Evolutionary conservation across 768 basidiomycete genomes (phyloP).

Genomic region (Paxillus ammoniavirescens): DNA sequence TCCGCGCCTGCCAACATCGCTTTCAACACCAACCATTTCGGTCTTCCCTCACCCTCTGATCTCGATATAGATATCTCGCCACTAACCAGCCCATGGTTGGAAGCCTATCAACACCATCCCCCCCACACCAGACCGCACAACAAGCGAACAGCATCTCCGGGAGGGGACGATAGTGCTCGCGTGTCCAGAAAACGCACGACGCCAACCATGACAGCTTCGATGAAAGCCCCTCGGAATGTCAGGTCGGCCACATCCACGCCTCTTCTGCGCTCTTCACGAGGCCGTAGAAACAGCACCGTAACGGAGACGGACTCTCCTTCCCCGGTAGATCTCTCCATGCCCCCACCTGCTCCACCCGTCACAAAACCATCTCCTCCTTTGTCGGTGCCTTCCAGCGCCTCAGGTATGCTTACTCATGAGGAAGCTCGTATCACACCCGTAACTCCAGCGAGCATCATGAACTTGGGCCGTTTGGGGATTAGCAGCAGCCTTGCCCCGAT

Average conservation of each 20-base stretch:
- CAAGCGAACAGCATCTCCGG: slow-evolving; percentile 60
- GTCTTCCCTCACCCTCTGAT: slow-evolving; percentile 47
- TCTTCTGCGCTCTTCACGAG: slow-evolving; percentile 45
- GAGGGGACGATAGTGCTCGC: slow-evolving; percentile 48
- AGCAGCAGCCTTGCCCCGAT: slow-evolving; percentile 42
- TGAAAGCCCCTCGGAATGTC: slow-evolving; percentile 23
- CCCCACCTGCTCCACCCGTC: slow-evolving; percentile 68
- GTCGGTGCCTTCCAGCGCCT: slow-evolving; percentile 1
- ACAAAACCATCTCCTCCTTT: slow-evolving; percentile 16
- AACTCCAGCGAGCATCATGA: slow-evolving; percentile 93
- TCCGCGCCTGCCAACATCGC: slow-evolving; percentile 77
- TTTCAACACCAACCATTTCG: slow-evolving; percentile 47
- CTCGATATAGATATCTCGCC: slow-evolving; percentile 77
- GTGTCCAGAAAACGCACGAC: slow-evolving; percentile 54
- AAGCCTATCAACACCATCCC: slow-evolving; percentile 46
- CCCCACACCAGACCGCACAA: slow-evolving; percentile 28
- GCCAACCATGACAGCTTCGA: slow-evolving; percentile 31
- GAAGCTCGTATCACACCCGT: slow-evolving; percentile 61
- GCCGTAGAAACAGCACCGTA: slow-evolving; percentile 41
- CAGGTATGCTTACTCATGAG: slow-evolving; percentile 11
- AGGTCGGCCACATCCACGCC: slow-evolving; percentile 64
- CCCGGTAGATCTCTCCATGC: slow-evolving; percentile 87
- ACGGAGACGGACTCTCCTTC: slow-evolving; percentile 67
- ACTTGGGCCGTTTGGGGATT: slow-evolving; percentile 65
- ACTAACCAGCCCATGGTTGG: slow-evolving; percentile 79